Percentiles rank a stretch among this genome's conserved stretches.
Evolutionary conservation across 139 green algal genomes (phyloP).

Genomic region (Chlamydomonas incerta): DNA sequence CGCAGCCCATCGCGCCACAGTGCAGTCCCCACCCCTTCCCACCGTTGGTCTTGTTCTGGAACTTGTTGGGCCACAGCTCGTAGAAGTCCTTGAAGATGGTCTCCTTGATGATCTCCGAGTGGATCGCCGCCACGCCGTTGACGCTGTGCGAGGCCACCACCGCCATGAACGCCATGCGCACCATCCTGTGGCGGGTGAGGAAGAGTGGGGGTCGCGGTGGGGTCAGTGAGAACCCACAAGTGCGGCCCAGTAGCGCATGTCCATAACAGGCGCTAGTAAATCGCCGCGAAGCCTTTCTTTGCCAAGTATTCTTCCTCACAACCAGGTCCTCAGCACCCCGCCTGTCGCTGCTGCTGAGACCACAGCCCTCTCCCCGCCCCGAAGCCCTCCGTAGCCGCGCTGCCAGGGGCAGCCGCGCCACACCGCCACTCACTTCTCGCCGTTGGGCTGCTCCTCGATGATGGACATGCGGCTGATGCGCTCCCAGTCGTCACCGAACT

Average conservation of each 20-base stretch:
- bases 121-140: conserved; percentile 97
- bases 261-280: no score
- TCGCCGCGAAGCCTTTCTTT: no score
- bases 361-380: no score
- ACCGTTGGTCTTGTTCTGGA: conserved; percentile 99
- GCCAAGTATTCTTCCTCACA: no score
- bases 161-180: conserved; percentile 98
- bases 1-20: no score
- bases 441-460: conserved; percentile 89
- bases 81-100: conserved; percentile 88
- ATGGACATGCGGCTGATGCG: conserved; percentile 92
- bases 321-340: no score
- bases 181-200: conserved; percentile 58
- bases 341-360: no score
- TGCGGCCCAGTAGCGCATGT: no score
- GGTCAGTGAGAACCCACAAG: no score
- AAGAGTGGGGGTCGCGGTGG: neutral
- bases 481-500: conserved; percentile 90
- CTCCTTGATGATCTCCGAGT: conserved; percentile 96
- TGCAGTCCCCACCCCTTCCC: neutral
- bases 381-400: no score
- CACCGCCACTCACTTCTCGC: conserved; percentile 76
- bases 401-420: no score
- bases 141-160: conserved; percentile 89
- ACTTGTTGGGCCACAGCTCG: conserved; percentile 86